Base-by-base conservation (phyloP, 192 early-diverging fungal species). In the Coemansia pectinata region DNA sequence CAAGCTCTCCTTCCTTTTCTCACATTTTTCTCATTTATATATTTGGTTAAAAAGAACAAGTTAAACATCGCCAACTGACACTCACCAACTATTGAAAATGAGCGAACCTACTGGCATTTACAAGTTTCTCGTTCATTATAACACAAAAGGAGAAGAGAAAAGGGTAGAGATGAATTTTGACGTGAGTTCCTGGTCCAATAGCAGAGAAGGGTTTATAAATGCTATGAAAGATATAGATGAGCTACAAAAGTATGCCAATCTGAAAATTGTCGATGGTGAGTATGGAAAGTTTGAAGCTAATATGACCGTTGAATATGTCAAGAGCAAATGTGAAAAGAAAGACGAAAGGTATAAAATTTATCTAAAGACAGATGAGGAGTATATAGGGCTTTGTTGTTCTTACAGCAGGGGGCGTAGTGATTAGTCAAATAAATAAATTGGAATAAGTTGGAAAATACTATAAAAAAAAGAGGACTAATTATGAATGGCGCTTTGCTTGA, bases 401-500 rank as follows among this genome's bases (percentile, higher is more conserved):
- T 14, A 36, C 34, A 36, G 34, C 8, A 36, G 34, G 7, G 8
- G 6, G 8, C 10, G 15, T 17, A 44, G 4, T 44, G 3, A 15
- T 10, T 25, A 58, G 44, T 27, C 27, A 58, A 38, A 58, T 48
- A 58, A 64, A 55, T 34, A 44, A 63, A 42, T 25, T 27, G 1
- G 1, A 27, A 50, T 8, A 34, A 36, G 6, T 36, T 36, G 34
- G 27, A 33, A 48, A 42, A 27, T 38, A 62, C 21, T 15, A 23
- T 39, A 25, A 61, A 41, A 48, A 0, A 63, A 62, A 19, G 39
- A 17, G 27, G 7, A 7, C 60, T 62, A 80, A 17, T 65, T 50
- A 4, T 68, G 25, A n/a, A 81, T 9, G 0, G 79, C 79, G 65
- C 61, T 67, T 52, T 81, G 80, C 70, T 83, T 83, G 57, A 83